Base-by-base conservation (phyloP, 2,329 filamentous ascomycete genomes). In the Allantophomopsis cytisporea region DNA sequence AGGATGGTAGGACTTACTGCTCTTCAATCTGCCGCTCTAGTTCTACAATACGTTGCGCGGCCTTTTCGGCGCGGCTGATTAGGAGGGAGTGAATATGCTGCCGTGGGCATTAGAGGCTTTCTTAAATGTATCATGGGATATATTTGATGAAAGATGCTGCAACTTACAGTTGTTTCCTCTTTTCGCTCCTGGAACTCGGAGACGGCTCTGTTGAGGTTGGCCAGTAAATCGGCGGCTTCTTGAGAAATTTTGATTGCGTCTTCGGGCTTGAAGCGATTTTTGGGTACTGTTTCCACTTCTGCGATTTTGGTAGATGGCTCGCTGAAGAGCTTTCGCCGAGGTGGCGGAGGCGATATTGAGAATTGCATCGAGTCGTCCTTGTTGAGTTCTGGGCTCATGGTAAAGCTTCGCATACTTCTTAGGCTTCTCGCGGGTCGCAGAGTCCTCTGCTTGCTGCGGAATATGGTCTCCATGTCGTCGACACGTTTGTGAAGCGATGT, bases 31-130 rank as follows among this genome's bases (percentile, higher is more conserved):
- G 68, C 31, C 65, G 65, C 49, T 81, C 73, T 12, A 82, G 62
- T 42, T 72, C 69, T 17, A 74, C 62, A 41, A 81, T 73, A 39
- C 69, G 69, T 45, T 73, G 63, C 33, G 70, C 67, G 38, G 76
- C 66, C 31, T 63, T 63, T 52, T 79, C 69, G 41, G 72, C 67
- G 43, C 73, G 68, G 33, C 66, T 66, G 39, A 76, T 64, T 16
- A 80, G 67, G 23, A 80, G 56, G 17, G 64, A 64, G 50, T 80
- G 75, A 41, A 83, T 76, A 47, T 79, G 73, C 64, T 75, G 47
- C 52, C 14, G 4, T 28, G 28, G 43, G n/a, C 16, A 14, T 40
- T 20, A 31, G 15, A 14, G 20, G 15, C 10, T 40, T 21, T 20
- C 36, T 14, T 21, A 13, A 13, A 14, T 13, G 21, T 37, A 7